Conservation (phyloP, 2,329 filamentous ascomycete genomes). For the Geosmithia flava region DNA sequence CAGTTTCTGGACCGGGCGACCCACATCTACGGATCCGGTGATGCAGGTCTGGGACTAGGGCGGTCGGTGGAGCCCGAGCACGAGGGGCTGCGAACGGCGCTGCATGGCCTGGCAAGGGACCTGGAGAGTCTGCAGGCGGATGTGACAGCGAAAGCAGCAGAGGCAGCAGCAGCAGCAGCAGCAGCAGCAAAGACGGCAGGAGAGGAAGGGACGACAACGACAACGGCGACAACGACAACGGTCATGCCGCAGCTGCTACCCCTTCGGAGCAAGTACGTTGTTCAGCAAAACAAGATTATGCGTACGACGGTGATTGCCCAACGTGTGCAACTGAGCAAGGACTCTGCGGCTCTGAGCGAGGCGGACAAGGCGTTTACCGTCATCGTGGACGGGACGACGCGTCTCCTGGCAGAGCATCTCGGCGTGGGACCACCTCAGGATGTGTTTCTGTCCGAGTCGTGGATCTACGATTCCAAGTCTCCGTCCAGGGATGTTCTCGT, state of each 20-base stretch:
- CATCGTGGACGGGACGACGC: slow-evolving; percentile 39
- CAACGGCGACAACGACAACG: too few relatives aligned
- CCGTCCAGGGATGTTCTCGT: slow-evolving; percentile 65
- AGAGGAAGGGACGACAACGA: not conserved
- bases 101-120: slow-evolving; percentile 29
- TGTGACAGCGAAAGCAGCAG: slow-evolving; percentile 21
- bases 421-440: slow-evolving; percentile 16
- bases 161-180: not conserved
- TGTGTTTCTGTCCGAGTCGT: slow-evolving; percentile 56
- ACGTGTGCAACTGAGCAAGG: slow-evolving; percentile 67
- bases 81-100: slow-evolving; percentile 14
- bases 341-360: slow-evolving; percentile 57
- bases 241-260: slow-evolving; percentile 16
- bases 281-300: slow-evolving; percentile 50
- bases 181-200: too few relatives aligned
- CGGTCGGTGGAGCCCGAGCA: slow-evolving; percentile 18
- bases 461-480: slow-evolving; percentile 60
- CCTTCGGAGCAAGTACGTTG: slow-evolving; percentile 64
- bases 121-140: slow-evolving; percentile 32
- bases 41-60: slow-evolving; percentile 9
- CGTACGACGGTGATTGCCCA: slow-evolving; percentile 72
- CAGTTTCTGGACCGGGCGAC: slow-evolving; percentile 13
- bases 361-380: slow-evolving; percentile 60
- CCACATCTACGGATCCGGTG: slow-evolving; percentile 19
- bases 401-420: slow-evolving; percentile 12